These are phyloP conservation scores for Coemansia sp. DNA, from an alignment of 192 early-diverging fungal species.

Conservation along the genomic window DNA sequence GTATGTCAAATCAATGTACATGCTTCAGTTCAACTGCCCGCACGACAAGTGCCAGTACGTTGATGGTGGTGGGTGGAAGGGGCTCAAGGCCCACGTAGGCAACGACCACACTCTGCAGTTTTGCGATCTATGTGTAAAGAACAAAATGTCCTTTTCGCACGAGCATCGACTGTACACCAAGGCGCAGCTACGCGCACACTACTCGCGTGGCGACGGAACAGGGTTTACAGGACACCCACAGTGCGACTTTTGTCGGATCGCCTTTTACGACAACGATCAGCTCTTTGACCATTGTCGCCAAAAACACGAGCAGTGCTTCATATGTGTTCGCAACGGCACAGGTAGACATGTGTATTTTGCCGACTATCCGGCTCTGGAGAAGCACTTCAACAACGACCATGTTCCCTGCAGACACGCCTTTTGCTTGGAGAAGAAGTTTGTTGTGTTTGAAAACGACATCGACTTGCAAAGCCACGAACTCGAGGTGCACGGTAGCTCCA, in stretches of 20 bases:
- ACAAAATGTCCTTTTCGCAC: conserved; percentile 93
- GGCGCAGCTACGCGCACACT: conserved; percentile 75
- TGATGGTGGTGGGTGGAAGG: conserved; percentile 77
- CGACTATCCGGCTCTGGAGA: conserved; percentile 79
- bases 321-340: conserved; percentile 74
- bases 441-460: conserved; percentile 90
- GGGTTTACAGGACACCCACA: conserved; percentile 85
- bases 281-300: conserved; percentile 93
- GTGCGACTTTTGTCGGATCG: conserved; percentile 83
- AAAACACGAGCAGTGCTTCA: conserved; percentile 92
- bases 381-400: conserved; percentile 83
- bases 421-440: conserved; percentile 93
- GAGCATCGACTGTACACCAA: conserved; percentile 87
- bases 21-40: conserved; percentile 88
- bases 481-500: conserved; percentile 30
- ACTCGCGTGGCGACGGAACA: conserved; percentile 67
- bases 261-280: conserved; percentile 91
- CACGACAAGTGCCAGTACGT: conserved; percentile 72
- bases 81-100: conserved; percentile 80
- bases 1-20: conserved; percentile 68
- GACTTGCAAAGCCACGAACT: conserved; percentile 91
- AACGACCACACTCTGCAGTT: conserved; percentile 71
- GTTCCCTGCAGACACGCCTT: conserved; percentile 74
- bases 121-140: conserved; percentile 85
- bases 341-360: conserved; percentile 81